Base-by-base conservation (phyloP, 805 yeast genomes). In the Pichia occidentalis region DNA sequence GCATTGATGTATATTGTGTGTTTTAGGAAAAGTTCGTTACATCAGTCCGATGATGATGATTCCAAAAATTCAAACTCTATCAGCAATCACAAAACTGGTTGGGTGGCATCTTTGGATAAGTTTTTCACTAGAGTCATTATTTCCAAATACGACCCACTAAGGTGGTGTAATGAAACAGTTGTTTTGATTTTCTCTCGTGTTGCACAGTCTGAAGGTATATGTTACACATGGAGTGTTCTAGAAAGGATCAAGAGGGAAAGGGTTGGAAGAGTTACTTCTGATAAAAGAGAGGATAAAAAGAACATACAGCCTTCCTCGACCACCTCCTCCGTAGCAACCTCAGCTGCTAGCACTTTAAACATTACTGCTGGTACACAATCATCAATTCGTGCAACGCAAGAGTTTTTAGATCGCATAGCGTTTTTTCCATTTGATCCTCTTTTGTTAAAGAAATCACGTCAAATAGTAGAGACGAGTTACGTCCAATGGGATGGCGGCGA, bases 361-460 rank as follows among this genome's bases (percentile, higher is more conserved):
- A 13, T 25, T 12, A 41, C 47, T n/a, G 38, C 33, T 24, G 38
- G 45, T 14, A 39, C 45, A 22, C 42, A 22, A 19, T 33, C 42
- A 7, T 33, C 37, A 29, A 26, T 45, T 28, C 54, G 55, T 37
- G 60, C 54, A 43, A 54, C 59, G 52, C 88, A 84, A 54, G 95
- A 87, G 53, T 86, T 85, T 53, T 71, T 84, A 48, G 95, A 86
- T 52, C 67, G 90, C 36, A 96, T 88, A 57, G 87, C 92, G n/a
- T 90, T 86, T 57, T 90, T 90, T 61, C 98, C 98, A 10, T 90
- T 85, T 57, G 97, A 90, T 64, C 98, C 98, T 1, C 61, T 92
- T 44, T 75, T 83, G 35, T 69, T 90, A 45, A 81, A 79, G 31
- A 61, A 61, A 9, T 73, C 85, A 33, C 75, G 78, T 50, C 57